Conservation (phyloP, 2,329 filamentous ascomycete genomes). For the Tolypocladium ovalisporum region DNA sequence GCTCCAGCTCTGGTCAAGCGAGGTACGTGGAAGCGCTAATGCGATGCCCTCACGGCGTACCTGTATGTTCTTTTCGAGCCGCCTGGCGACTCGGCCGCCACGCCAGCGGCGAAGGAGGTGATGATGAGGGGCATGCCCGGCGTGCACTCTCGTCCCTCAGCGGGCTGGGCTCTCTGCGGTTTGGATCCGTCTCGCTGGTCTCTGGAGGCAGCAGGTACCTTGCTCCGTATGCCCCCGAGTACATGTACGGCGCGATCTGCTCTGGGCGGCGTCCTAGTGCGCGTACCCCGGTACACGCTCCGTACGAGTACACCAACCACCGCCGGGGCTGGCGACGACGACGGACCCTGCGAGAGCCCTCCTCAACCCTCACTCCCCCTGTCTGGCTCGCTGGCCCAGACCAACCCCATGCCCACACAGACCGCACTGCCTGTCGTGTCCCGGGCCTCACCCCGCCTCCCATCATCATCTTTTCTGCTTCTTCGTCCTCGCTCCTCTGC, state of each 20-base stretch:
- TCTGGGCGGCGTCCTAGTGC: background rate
- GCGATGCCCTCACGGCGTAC: background rate
- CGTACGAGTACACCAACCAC: background rate
- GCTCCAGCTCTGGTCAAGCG: background rate
- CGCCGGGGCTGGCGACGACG: background rate
- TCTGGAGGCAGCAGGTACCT: background rate
- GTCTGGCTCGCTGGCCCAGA: slow-evolving; percentile 4
- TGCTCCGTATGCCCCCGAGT: background rate
- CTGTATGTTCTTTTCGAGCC: background rate
- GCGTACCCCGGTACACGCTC: background rate
- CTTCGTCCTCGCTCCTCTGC: slow-evolving; percentile 11
- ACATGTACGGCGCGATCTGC: background rate
- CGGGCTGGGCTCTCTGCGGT: background rate
- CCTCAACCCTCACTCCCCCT: slow-evolving; percentile 2
- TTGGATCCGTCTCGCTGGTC: background rate
- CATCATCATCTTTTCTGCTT: slow-evolving; percentile 17
- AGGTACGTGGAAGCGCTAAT: background rate
- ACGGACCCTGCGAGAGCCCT: background rate
- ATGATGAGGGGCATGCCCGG: background rate
- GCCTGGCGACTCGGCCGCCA: background rate
- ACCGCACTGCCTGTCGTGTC: slow-evolving; percentile 10
- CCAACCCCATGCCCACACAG: slow-evolving; percentile 13
- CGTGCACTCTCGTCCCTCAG: background rate
- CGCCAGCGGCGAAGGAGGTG: background rate
- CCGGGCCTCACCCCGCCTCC: slow-evolving; percentile 15